Evolutionary conservation across 768 basidiomycete genomes (phyloP).

Genomic region (Kwoniella mangroviensis): DNA sequence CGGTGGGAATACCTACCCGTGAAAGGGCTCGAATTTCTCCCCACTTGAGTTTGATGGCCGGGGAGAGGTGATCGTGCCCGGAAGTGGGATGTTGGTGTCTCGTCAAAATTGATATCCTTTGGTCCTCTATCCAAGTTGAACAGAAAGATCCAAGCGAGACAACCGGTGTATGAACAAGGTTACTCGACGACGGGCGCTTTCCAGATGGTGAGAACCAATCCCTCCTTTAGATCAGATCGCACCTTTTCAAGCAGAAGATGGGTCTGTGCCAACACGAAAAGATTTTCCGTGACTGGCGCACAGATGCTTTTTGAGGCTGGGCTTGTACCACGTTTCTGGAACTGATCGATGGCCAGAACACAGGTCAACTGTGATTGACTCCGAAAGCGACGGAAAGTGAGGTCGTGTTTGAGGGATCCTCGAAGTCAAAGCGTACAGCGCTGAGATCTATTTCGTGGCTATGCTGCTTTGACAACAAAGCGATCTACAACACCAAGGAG

Average conservation of each 20-base stretch:
- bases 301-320: no score
- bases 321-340: no score
- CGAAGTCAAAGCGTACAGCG: no score
- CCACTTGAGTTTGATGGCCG: not conserved
- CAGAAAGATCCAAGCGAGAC: not conserved
- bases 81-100: not conserved
- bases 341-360: no score
- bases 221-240: not conserved
- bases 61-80: not conserved
- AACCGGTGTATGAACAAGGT: not conserved
- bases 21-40: not conserved
- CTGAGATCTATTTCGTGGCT: no score
- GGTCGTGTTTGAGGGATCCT: no score
- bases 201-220: not conserved
- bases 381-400: no score
- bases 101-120: not conserved
- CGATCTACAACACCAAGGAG: no score
- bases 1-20: not conserved
- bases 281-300: not conserved
- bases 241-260: no score
- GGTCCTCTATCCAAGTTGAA: not conserved
- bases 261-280: not conserved
- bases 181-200: not conserved
- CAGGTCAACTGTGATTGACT: no score
- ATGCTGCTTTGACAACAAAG: no score